phyloP scores from a whole-genome alignment of 441 rosid species.

The Syzygium malaccense region DNA sequence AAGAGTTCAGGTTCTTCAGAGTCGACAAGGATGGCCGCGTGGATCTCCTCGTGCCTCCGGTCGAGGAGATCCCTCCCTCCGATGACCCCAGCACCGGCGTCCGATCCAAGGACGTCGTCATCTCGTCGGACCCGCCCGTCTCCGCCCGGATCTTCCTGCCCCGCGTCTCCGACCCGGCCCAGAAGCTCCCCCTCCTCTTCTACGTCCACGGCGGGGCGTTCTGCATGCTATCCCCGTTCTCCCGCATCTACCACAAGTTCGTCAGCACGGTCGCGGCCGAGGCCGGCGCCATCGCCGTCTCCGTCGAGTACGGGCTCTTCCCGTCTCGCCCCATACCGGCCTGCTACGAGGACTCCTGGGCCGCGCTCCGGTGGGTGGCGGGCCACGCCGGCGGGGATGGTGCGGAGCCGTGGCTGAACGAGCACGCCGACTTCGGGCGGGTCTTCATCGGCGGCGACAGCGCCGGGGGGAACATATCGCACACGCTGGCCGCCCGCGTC shows the following conservation, averaged over 20 bases:
- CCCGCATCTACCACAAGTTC: constrained; percentile 12
- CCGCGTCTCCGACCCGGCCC: not conserved
- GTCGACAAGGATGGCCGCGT: constrained; percentile 30
- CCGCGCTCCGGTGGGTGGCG: constrained; percentile 33
- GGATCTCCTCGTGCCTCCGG: constrained; percentile 2
- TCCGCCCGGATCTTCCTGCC: constrained; percentile 48
- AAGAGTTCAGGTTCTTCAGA: constrained; percentile 19
- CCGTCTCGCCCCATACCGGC: constrained; percentile 32
- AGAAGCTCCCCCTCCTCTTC: constrained; percentile 33
- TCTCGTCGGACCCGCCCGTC: constrained; percentile 21
- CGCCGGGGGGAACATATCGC: constrained; percentile 32
- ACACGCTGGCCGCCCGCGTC: constrained; percentile 4
- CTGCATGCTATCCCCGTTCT: constrained; percentile 21
- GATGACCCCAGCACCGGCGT: constrained; percentile 25
- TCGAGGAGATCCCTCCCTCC: constrained; percentile 23
- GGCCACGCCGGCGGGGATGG: constrained; percentile 16
- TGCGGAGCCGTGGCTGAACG: constrained; percentile 37
- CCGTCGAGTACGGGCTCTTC: constrained; percentile 33
- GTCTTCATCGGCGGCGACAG: constrained; percentile 32
- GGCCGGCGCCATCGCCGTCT: constrained; percentile 26
- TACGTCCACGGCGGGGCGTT: constrained; percentile 43
- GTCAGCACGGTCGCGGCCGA: constrained; percentile 16
- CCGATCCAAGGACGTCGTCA: constrained; percentile 35
- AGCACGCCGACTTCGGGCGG: constrained; percentile 17
- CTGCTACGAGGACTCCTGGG: constrained; percentile 41